A percentile compares a stretch with the other conserved stretches of the same genome.
phyloP scores from a whole-genome alignment of 2,329 filamentous ascomycete genomes.

The Pseudogymnoascus sp. region DNA sequence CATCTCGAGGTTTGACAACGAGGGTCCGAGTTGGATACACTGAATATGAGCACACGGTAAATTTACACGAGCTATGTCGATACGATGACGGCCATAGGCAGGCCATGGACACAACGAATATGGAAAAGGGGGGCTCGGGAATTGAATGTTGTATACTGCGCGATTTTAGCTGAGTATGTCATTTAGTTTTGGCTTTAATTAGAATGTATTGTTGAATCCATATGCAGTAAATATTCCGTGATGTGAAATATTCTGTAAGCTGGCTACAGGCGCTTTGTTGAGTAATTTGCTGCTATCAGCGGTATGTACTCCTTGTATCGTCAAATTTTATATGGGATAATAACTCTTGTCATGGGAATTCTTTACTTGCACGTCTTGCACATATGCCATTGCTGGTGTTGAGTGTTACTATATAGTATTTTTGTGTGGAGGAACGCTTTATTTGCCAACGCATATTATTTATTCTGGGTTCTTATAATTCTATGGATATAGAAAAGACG shows the following conservation, averaged over 20 bases:
- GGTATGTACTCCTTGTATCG: neutral
- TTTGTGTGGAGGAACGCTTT: neutral
- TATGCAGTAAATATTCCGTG: neutral
- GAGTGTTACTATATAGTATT: neutral
- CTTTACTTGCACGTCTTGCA: neutral
- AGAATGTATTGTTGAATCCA: neutral
- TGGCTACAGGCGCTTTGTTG: too few relatives aligned
- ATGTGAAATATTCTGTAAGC: neutral
- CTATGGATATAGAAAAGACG: too few relatives aligned
- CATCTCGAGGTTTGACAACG: neutral
- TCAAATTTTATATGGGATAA: neutral
- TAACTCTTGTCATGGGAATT: neutral
- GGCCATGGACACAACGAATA: neutral
- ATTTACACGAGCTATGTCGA: slow-evolving; percentile 3
- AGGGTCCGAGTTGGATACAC: neutral
- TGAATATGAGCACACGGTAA: neutral
- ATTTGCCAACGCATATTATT: neutral
- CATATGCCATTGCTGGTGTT: neutral
- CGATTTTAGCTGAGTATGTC: neutral
- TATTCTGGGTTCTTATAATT: neutral
- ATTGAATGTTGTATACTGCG: neutral
- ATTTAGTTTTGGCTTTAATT: neutral
- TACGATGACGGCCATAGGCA: neutral
- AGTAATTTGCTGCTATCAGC: neutral
- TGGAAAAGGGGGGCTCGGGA: neutral